phyloP scores from a whole-genome alignment of 2,329 filamentous ascomycete genomes.

The Chrysoporthe austroafricana region DNA sequence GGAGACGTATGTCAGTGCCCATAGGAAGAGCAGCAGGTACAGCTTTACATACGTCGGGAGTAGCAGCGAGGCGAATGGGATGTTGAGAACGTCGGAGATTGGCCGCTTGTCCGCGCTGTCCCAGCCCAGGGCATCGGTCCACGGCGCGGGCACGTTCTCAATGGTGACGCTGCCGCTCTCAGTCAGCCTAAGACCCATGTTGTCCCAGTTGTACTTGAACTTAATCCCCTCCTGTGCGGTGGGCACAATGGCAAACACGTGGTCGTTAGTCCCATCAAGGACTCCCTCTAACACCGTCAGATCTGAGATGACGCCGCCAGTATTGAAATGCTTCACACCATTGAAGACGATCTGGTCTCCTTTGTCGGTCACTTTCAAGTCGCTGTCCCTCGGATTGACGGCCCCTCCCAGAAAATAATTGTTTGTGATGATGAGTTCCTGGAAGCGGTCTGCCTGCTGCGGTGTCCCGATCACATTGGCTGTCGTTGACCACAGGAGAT shows the following conservation, averaged over 20 bases:
- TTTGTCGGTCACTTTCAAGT: constrained; percentile 59
- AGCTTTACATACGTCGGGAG: constrained; percentile 55
- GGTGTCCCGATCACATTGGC: constrained; percentile 63
- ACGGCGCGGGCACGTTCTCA: constrained; percentile 58
- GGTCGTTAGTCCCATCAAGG: constrained; percentile 58
- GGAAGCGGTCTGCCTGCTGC: constrained; percentile 60
- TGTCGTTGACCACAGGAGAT: constrained; percentile 66
- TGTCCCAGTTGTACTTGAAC: constrained; percentile 67
- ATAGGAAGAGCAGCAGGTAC: not conserved
- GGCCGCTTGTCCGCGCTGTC: constrained; percentile 53
- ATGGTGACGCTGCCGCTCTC: constrained; percentile 68
- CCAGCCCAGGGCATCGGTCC: constrained; percentile 67
- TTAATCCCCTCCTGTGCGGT: constrained; percentile 61
- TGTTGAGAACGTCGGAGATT: constrained; percentile 51
- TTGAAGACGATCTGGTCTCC: constrained; percentile 62
- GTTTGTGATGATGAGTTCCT: constrained; percentile 62
- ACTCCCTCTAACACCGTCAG: constrained; percentile 68
- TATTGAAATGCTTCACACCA: constrained; percentile 69
- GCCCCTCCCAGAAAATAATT: constrained; percentile 70
- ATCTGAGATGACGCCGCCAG: constrained; percentile 68
- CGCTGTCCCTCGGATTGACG: constrained; percentile 67
- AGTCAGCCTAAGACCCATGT: constrained; percentile 64
- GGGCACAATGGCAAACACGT: constrained; percentile 65
- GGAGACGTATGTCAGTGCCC: not conserved
- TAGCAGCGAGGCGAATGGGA: constrained; percentile 61